phyloP scores from a whole-genome alignment of 2,329 filamentous ascomycete species.

The Metarhizium brunneum region DNA sequence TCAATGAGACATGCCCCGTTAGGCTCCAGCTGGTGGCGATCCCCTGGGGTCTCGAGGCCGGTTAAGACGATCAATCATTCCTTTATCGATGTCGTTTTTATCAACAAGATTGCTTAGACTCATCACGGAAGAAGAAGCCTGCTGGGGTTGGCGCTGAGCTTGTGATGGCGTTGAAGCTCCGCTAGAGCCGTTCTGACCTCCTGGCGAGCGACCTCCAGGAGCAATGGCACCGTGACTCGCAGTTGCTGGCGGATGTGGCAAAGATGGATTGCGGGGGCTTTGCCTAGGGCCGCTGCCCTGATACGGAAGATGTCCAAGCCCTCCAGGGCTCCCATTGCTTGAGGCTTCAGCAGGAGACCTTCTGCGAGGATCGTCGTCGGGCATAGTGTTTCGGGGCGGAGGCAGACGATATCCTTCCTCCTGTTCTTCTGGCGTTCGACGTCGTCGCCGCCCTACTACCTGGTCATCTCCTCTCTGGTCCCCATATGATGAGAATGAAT shows the following conservation, averaged over 20 bases:
- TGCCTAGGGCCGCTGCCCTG: slow-evolving; percentile 25
- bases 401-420: slow-evolving; percentile 35
- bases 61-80: slow-evolving; percentile 45
- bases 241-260: slow-evolving; percentile 7
- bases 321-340: slow-evolving; percentile 36
- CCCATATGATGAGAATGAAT: slow-evolving; percentile 30
- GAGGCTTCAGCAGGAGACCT: slow-evolving; percentile 42
- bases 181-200: slow-evolving; percentile 25
- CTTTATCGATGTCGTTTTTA: slow-evolving; percentile 44
- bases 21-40: neutral
- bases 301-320: slow-evolving; percentile 28
- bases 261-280: slow-evolving; percentile 29
- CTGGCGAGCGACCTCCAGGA: slow-evolving; percentile 26
- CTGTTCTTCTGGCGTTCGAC: slow-evolving; percentile 28
- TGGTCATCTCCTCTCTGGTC: slow-evolving; percentile 24
- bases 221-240: slow-evolving; percentile 19
- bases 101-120: slow-evolving; percentile 43
- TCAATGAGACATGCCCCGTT: slow-evolving; percentile 7
- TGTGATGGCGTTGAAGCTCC: slow-evolving; percentile 25
- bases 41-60: slow-evolving; percentile 18
- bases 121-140: slow-evolving; percentile 35
- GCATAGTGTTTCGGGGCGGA: slow-evolving; percentile 29
- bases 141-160: slow-evolving; percentile 12
- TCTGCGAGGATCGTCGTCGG: slow-evolving; percentile 40
- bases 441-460: slow-evolving; percentile 22